Base-by-base conservation (phyloP, 2,329 filamentous ascomycete genomes). In the Alternaria hordeiaustralica region DNA sequence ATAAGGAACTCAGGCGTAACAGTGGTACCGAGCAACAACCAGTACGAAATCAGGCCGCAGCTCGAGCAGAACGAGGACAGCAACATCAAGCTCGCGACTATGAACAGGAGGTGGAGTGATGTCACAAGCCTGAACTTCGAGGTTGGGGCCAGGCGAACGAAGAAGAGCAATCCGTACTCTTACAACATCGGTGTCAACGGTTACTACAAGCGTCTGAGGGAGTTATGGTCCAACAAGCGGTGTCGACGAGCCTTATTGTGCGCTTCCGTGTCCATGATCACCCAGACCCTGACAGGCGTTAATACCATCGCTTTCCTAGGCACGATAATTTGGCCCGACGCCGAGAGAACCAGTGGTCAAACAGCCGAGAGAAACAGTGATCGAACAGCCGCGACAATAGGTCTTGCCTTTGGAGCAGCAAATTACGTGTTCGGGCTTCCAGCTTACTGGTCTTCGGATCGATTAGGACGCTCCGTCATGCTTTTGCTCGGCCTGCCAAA, bases 141-240 rank as follows among this genome's bases (percentile, higher is more conserved):
- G 4, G 1, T 61, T 18, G 59, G 25, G 2, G 33, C 55, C 12
- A 43, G 43, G 9, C 56, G 23, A 25, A 45, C 46, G 13, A 44
- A 50, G 18, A 51, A 62, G 49, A 49, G 56, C 2, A 70, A 72
- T 30, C 68, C 70, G 6, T 72, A 72, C 45, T 59, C 60, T 0
- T 72, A 72, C 46, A 62, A 71, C 43, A 72, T 72, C 18, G 70
- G 70, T 18, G 68, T 69, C n/a, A 71, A 68, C 12, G 70, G 70
- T 3, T 72, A 69, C 18, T 72, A 69, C 46, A 67, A 63, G 30
- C 62, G 70, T 18, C 54, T 71, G 11, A 51, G 43, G 12, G 49
- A 72, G 44, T 54, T 72, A 6, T 68, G 66, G 66, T 57, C 33
- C 13, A 71, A 72, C n/a, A 61, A 55, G 49, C 62, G 68, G 44